A percentile compares a stretch with the other conserved stretches of the same genome.
These are phyloP conservation scores for Diplodia mutila DNA, from an alignment of 2,329 filamentous ascomycete genomes.

Conservation along the genomic window DNA sequence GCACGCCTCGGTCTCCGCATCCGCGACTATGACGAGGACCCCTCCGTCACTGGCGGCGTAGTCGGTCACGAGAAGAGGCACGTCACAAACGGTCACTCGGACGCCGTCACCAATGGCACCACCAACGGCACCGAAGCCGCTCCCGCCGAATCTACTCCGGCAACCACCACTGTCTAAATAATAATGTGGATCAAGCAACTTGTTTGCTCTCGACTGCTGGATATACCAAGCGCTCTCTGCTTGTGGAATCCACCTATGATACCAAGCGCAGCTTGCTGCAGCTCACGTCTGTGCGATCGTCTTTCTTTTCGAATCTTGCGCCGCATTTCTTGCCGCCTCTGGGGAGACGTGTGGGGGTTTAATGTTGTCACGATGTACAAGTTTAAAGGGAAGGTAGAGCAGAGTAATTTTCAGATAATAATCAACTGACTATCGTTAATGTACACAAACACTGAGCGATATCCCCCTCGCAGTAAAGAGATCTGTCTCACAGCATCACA, in stretches of 20 bases:
- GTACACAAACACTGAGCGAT: no score
- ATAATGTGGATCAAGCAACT: background rate
- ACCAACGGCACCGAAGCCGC: background rate
- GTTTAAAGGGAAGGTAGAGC: background rate
- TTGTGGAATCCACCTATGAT: slow-evolving; percentile 4
- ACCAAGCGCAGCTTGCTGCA: slow-evolving; percentile 21
- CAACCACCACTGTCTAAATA: background rate
- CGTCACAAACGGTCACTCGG: slow-evolving; percentile 25
- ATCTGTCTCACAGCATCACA: no score
- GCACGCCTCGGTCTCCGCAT: slow-evolving; percentile 58
- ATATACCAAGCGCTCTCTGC: background rate
- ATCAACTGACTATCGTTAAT: background rate
- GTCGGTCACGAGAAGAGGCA: slow-evolving; percentile 28
- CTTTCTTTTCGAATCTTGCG: background rate
- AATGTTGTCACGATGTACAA: background rate
- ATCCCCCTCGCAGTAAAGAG: no score
- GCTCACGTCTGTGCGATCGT: background rate
- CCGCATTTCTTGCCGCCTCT: no score
- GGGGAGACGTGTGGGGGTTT: no score
- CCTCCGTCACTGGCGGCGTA: slow-evolving; percentile 32
- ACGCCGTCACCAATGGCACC: background rate
- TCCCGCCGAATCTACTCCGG: background rate
- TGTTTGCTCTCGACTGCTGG: background rate
- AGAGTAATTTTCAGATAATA: background rate
- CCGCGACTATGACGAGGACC: slow-evolving; percentile 52